Evolutionary conservation across 2,329 filamentous ascomycete species (phyloP).

Genomic region (Alternaria metachromatica): DNA sequence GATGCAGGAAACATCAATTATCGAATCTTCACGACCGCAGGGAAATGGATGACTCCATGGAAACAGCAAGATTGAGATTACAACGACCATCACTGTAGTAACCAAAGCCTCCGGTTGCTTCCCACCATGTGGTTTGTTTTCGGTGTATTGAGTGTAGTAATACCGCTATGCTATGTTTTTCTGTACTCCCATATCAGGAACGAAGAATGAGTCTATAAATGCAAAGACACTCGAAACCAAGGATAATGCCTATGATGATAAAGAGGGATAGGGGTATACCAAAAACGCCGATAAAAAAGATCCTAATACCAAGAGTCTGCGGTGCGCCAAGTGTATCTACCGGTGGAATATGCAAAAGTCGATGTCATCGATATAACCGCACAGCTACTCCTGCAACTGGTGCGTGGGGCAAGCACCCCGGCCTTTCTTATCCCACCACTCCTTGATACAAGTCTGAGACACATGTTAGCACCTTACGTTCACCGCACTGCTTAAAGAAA

Average conservation of each 20-base stretch:
- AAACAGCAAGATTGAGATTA: not conserved
- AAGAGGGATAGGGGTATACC: conserved; percentile 13
- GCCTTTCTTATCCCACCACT: conserved; percentile 66
- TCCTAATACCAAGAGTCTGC: not conserved
- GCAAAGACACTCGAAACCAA: not conserved
- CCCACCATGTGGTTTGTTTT: not conserved
- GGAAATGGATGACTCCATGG: not conserved
- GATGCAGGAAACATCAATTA: not conserved
- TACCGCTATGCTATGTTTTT: not conserved
- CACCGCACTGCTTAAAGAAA: not conserved
- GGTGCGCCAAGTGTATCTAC: not conserved
- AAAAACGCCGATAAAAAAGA: not conserved
- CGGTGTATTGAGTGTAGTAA: not conserved
- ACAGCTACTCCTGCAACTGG: conserved; percentile 50
- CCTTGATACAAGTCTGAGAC: conserved; percentile 59
- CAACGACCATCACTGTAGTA: not conserved
- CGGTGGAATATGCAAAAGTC: not conserved
- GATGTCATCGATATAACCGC: not conserved
- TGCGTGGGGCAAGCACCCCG: conserved; percentile 66
- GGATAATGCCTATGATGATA: not conserved
- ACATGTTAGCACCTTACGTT: conserved; percentile 4
- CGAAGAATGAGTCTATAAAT: not conserved
- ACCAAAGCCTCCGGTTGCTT: not conserved
- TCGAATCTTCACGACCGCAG: not conserved
- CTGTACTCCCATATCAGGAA: not conserved